Conservation (phyloP, 1,139 yeast genomes). For the Torulaspora pretoriensis region DNA sequence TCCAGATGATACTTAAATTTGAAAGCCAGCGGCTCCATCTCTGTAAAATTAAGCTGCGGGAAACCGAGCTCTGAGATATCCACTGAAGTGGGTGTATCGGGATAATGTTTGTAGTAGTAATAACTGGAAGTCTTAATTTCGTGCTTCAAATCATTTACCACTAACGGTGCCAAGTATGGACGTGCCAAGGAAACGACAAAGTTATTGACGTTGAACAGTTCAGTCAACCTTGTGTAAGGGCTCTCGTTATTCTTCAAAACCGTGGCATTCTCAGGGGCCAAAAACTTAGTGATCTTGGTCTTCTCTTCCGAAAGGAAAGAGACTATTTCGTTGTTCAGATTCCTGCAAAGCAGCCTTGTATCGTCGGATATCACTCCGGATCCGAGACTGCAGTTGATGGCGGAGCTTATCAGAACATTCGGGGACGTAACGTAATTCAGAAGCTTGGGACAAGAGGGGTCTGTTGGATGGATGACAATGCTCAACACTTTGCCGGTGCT, state of each 20-base stretch:
- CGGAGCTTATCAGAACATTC: slow-evolving; percentile 87
- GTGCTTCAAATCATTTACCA: slow-evolving; percentile 78
- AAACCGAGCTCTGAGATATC: slow-evolving; percentile 26
- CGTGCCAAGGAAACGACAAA: slow-evolving; percentile 86
- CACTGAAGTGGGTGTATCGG: slow-evolving; percentile 26
- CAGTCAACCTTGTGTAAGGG: slow-evolving; percentile 85
- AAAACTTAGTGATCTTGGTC: slow-evolving; percentile 31
- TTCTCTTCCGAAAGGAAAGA: slow-evolving; percentile 34
- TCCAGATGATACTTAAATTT: slow-evolving; percentile 42
- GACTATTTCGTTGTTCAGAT: slow-evolving; percentile 55
- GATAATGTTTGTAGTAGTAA: slow-evolving; percentile 36
- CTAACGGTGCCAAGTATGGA: slow-evolving; percentile 86
- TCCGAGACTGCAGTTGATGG: slow-evolving; percentile 54
- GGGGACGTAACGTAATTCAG: slow-evolving; percentile 92
- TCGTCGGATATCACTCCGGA: slow-evolving; percentile 59
- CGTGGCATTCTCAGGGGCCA: slow-evolving; percentile 45
- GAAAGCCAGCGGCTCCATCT: slow-evolving; percentile 45
- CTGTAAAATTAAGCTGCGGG: slow-evolving; percentile 34
- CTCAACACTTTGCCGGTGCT: slow-evolving; percentile 80
- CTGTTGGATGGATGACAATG: slow-evolving; percentile 85
- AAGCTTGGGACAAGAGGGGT: slow-evolving; percentile 61
- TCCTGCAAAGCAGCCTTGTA: slow-evolving; percentile 65
- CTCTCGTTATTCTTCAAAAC: slow-evolving; percentile 44
- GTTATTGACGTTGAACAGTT: slow-evolving; percentile 89
- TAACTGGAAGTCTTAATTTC: slow-evolving; percentile 39